Base-by-base conservation (phyloP, 192 early-diverging fungal species). In the Rhizophagus clarus region DNA sequence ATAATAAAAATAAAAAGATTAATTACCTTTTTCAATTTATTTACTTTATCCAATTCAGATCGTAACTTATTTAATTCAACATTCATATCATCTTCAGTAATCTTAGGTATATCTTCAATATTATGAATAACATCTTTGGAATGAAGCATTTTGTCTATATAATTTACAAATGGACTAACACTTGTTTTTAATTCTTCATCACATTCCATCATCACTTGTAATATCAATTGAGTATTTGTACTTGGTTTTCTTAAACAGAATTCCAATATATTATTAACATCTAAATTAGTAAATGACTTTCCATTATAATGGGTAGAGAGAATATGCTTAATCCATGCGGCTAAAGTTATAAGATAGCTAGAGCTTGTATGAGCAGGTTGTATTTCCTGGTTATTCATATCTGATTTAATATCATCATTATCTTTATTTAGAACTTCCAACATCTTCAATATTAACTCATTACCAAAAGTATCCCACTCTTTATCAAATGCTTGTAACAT, bases 181-280 rank as follows among this genome's bases (percentile, higher is more conserved):
- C 29, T 61, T 73, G 24, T 34, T 40, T 47, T 72, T 8, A 85
- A 61, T 14, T 77, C 74, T 11, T 45, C 37, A 61, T 87, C 73
- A 28, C 37, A 17, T 17, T 82, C 60, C n/a, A 60, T 49, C 34
- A 83, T 61, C 9, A 76, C 22, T 60, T 80, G 49, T 20, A 87
- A 82, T 47, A 87, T 60, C 20, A 74, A 14, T 22, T 80, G 80
- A 7, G 86, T 85, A 61, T 90, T 91, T 61, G 84, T 82, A 72
- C 87, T 87, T 12, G 89, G 89, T 74, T 83, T 90, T n/a, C 87
- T 85, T 73, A 93, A 81, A 68, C 90, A 91, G 34, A 80, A 72
- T 80, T 93, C 91, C 14, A 93, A 81, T 63, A 93, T 73, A 80
- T 85, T 84, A 45, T 89, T 87, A 24, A 93, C 64, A 37, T 74